Evolutionary conservation across 1,284 basidiomycete genomes (phyloP).

Genomic region (Naganishia sp.): DNA sequence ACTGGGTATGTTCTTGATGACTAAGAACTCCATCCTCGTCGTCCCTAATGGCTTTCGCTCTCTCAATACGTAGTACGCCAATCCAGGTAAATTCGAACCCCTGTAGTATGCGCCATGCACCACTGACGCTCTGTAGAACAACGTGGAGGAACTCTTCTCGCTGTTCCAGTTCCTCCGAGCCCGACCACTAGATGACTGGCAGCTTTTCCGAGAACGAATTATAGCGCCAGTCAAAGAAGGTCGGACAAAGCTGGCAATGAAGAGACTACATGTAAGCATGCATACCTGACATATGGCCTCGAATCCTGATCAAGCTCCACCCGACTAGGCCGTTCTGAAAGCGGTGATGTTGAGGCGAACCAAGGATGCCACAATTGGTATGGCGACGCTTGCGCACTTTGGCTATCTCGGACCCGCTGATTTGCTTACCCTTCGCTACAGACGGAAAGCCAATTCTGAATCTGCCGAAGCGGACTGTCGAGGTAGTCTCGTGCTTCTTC

Average conservation of each 20-base stretch:
- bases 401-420: neutral
- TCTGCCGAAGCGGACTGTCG: conserved; percentile 73
- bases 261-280: conserved; percentile 68
- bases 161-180: conserved; percentile 85
- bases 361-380: conserved; percentile 70
- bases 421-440: neutral
- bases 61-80: conserved; percentile 62
- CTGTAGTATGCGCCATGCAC: neutral
- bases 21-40: too few species aligned
- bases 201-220: conserved; percentile 75
- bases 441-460: conserved; percentile 86
- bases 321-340: conserved; percentile 69
- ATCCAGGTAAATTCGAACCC: conserved; percentile 60
- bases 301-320: neutral
- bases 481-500: conserved; percentile 72
- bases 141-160: conserved; percentile 83
- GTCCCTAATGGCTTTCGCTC: neutral
- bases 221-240: conserved; percentile 75
- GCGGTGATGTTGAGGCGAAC: conserved; percentile 87
- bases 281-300: neutral
- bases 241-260: conserved; percentile 71
- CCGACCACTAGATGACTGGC: conserved; percentile 77
- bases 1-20: conserved; percentile 58
- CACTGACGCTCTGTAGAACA: conserved; percentile 63
- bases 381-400: conserved; percentile 8